Conservation (phyloP, 306 rosid genomes). For the Sindora glabra region DNA sequence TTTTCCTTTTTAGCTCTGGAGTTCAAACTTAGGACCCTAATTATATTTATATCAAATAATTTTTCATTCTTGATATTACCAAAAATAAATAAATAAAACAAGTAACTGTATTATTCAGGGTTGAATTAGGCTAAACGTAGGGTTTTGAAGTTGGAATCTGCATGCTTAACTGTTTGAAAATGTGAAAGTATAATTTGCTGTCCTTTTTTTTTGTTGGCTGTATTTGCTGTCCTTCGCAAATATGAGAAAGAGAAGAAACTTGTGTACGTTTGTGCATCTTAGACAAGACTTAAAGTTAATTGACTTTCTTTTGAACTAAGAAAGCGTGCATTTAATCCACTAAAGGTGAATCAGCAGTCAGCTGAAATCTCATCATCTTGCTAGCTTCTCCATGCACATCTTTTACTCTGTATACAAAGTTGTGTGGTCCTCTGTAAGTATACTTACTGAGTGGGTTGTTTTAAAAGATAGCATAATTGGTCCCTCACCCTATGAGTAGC, state of each 20-base stretch:
- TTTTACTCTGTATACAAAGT: conserved; percentile 62
- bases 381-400: conserved; percentile 52
- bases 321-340: conserved; percentile 28
- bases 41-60: no score
- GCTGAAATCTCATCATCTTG: conserved; percentile 20
- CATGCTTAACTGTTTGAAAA: background rate
- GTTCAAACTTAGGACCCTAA: no score
- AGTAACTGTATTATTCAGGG: no score
- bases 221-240: conserved; percentile 9
- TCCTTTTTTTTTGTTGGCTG: background rate
- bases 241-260: conserved; percentile 27
- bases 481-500: conserved; percentile 48
- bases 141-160: conserved; percentile 14
- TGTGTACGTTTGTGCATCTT: conserved; percentile 17
- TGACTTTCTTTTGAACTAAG: conserved; percentile 26
- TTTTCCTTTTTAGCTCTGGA: no score
- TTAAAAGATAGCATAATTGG: conserved; percentile 32
- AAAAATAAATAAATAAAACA: no score
- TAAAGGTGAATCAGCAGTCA: conserved; percentile 12
- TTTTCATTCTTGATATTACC: no score
- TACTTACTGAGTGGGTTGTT: conserved; percentile 30
- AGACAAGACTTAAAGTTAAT: conserved; percentile 12
- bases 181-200: background rate
- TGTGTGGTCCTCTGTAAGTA: conserved; percentile 78
- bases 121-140: conserved; percentile 5